These are phyloP conservation scores for Elongisporangium senticosum DNA, from an alignment of 352 stramenopile genomes.

Conservation along the genomic window DNA sequence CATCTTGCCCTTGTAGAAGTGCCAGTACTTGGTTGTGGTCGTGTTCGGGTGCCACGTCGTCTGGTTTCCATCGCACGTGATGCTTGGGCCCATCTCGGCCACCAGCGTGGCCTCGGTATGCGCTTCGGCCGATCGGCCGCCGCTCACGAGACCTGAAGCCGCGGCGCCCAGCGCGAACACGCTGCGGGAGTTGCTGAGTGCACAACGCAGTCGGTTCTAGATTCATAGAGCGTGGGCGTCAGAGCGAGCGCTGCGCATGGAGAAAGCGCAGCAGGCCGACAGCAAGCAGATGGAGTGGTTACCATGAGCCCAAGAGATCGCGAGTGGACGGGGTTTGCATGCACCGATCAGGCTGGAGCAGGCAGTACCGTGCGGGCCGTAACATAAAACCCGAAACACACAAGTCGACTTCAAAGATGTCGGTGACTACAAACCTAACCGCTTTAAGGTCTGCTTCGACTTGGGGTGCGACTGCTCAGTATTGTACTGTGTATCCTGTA, in stretches of 20 bases:
- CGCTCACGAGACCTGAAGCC: constrained; percentile 23
- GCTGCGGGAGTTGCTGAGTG: constrained; percentile 14
- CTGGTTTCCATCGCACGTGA: constrained; percentile 10
- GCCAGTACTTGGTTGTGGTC: constrained; percentile 78
- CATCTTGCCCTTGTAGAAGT: constrained; percentile 87
- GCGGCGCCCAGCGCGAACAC: constrained; percentile 24
- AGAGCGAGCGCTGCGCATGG: background rate
- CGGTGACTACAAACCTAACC: background rate
- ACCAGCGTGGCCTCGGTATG: constrained; percentile 5
- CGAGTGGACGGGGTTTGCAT: background rate
- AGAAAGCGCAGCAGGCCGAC: background rate
- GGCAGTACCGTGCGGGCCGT: background rate
- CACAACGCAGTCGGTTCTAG: constrained; percentile 28
- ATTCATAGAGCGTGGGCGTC: constrained; percentile 1
- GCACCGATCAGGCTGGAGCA: constrained; percentile 1
- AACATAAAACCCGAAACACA: background rate
- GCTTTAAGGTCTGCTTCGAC: background rate
- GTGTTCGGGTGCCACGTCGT: constrained; percentile 69
- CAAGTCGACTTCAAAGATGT: background rate
- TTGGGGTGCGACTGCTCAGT: background rate
- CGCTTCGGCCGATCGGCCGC: constrained; percentile 15
- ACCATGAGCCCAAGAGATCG: background rate
- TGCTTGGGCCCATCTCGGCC: constrained; percentile 9
- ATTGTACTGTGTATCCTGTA: background rate
- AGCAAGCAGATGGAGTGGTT: background rate